These are phyloP conservation scores for Incumbomyces delicatus DNA, from an alignment of 2,329 filamentous ascomycete species.

Conservation along the genomic window DNA sequence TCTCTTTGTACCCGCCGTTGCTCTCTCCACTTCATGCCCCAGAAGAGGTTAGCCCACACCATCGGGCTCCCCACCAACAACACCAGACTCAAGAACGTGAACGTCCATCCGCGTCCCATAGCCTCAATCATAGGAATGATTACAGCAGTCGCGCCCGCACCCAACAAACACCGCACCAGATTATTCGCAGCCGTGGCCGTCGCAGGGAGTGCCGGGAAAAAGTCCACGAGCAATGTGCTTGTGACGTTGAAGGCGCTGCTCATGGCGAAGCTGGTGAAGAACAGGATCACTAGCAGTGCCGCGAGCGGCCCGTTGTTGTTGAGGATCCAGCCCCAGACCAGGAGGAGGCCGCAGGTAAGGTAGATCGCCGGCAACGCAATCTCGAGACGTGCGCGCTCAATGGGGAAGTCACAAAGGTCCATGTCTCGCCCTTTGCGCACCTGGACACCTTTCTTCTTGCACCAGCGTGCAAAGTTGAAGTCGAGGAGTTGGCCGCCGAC, in stretches of 20 bases:
- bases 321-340: constrained; percentile 32
- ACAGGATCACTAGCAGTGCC: constrained; percentile 27
- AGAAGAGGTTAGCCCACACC: constrained; percentile 23
- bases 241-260: constrained; percentile 34
- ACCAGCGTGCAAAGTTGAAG: constrained; percentile 63
- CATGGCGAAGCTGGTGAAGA: constrained; percentile 30
- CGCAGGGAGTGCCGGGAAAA: constrained; percentile 42
- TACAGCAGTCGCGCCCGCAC: constrained; percentile 42
- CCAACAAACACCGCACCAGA: constrained; percentile 43
- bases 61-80: constrained; percentile 26
- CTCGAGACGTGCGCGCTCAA: constrained; percentile 33
- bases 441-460: constrained; percentile 49
- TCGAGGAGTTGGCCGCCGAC: constrained; percentile 48
- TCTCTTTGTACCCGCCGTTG: constrained; percentile 14
- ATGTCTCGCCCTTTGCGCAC: constrained; percentile 49
- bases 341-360: constrained; percentile 19
- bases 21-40: constrained; percentile 24
- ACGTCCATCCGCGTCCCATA: constrained; percentile 39
- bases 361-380: constrained; percentile 27
- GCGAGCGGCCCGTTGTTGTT: constrained; percentile 25
- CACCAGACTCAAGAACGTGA: constrained; percentile 30
- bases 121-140: constrained; percentile 41
- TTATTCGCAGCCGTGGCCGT: constrained; percentile 46
- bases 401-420: constrained; percentile 43
- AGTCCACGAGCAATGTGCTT: constrained; percentile 41